Evolutionary conservation across 495 filamentous ascomycete genomes (phyloP).

Genomic region (Penicillium cataractarum): DNA sequence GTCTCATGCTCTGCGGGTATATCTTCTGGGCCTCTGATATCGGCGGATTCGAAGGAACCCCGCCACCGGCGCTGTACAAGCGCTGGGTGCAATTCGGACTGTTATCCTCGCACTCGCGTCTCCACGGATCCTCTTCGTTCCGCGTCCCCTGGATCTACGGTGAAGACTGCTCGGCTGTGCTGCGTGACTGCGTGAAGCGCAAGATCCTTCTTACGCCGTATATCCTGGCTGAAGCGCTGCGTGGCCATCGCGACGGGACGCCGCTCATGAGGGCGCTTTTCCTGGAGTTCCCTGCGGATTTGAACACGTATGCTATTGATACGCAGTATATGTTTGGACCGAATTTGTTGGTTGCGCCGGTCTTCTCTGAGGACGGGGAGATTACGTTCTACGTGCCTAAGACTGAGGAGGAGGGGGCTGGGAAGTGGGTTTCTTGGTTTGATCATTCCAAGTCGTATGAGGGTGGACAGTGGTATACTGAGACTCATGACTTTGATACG

Average conservation of each 20-base stretch:
- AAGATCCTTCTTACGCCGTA: constrained; percentile 69
- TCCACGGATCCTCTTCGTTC: constrained; percentile 69
- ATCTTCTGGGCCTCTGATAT: constrained; percentile 74
- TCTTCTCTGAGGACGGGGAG: constrained; percentile 60
- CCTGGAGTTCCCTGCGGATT: constrained; percentile 66
- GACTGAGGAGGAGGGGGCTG: constrained; percentile 36
- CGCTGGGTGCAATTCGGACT: constrained; percentile 76
- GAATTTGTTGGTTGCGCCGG: constrained; percentile 60
- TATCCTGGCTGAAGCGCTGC: constrained; percentile 57
- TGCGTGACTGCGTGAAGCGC: constrained; percentile 60
- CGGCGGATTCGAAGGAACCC: constrained; percentile 72
- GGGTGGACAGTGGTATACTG: constrained; percentile 45
- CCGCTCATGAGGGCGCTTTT: constrained; percentile 65
- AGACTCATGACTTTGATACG: constrained; percentile 47
- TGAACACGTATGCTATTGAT: constrained; percentile 65
- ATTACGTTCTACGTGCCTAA: constrained; percentile 65
- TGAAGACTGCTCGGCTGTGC: constrained; percentile 59
- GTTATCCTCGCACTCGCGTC: constrained; percentile 66
- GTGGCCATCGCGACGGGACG: constrained; percentile 47
- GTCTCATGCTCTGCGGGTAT: constrained; percentile 66
- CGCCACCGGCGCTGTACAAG: constrained; percentile 71
- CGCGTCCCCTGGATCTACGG: constrained; percentile 75
- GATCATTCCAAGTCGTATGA: constrained; percentile 46
- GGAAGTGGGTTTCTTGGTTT: constrained; percentile 57
- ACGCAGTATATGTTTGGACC: constrained; percentile 69